phyloP scores from a whole-genome alignment of 1,139 yeast genomes.

The Kluyveromyces marxianus region DNA sequence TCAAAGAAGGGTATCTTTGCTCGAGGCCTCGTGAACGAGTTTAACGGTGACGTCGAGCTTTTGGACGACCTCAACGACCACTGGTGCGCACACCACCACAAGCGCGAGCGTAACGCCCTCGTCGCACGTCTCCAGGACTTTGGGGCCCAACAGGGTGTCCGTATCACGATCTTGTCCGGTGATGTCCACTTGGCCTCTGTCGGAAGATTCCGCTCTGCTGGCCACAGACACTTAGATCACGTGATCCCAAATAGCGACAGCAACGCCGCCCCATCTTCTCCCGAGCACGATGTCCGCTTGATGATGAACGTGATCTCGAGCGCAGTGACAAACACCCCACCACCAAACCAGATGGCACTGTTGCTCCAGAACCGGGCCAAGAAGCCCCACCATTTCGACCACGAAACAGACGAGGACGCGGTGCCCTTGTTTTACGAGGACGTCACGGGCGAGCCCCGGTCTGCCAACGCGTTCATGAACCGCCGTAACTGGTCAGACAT shows the following conservation, averaged over 20 bases:
- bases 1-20: slow-evolving; percentile 63
- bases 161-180: slow-evolving; percentile 82
- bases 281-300: slow-evolving; percentile 66
- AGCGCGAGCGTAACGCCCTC: slow-evolving; percentile 63
- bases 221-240: slow-evolving; percentile 38
- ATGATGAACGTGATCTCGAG: slow-evolving; percentile 80
- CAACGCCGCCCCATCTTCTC: slow-evolving; percentile 31
- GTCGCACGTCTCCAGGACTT: slow-evolving; percentile 51
- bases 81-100: slow-evolving; percentile 88
- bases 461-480: slow-evolving; percentile 58
- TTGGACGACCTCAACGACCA: slow-evolving; percentile 92
- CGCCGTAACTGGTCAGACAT: slow-evolving; percentile 70
- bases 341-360: slow-evolving; percentile 78
- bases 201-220: slow-evolving; percentile 64
- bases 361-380: slow-evolving; percentile 59
- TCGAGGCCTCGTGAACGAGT: slow-evolving; percentile 74
- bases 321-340: slow-evolving; percentile 89
- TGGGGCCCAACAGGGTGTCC: slow-evolving; percentile 54
- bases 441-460: slow-evolving; percentile 49
- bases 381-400: slow-evolving; percentile 53
- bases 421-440: slow-evolving; percentile 62
- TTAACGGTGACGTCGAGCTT: slow-evolving; percentile 84
- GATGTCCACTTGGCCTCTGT: slow-evolving; percentile 88
- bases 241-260: slow-evolving; percentile 22
- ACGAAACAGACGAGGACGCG: slow-evolving; percentile 68